Base-by-base conservation (phyloP, 1,284 basidiomycete genomes). In the Vanrija sp. region DNA sequence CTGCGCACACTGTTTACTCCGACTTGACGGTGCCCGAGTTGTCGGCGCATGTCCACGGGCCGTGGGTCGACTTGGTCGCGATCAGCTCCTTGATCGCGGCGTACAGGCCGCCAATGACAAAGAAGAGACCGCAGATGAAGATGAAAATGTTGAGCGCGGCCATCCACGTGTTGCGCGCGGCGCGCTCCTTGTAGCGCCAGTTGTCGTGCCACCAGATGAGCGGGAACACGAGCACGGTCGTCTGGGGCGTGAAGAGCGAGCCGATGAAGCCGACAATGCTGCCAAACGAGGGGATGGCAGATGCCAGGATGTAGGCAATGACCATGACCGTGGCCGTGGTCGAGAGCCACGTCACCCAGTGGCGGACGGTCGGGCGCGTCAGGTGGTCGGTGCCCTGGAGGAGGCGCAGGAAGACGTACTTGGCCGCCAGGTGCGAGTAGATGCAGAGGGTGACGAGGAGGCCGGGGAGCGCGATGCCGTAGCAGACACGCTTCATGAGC, bases 381-480 rank as follows among this genome's bases (percentile, higher is more conserved):
- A 72, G 61, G 59, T 72, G 65, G 14, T 54, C 37, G 18, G 59
- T 61, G 24, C 64, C 64, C 41, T 60, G 60, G 41, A 72, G 57
- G 10, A 66, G 22, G 25, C 66, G 60, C 1, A 72, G 58, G 37
- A 72, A 66, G 49, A 67, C 49, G 57, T 61, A 72, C 49, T 70
- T 71, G 38, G 66, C 64, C 9, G 66, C 64, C 47, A 70, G 56
- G 35, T 55, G 47, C 24, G 27, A 54, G 47, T 35, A 31, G 20
- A 49, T 22, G 27, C 10, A 14, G 5, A 20, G 14, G 6, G 19
- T 55, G 20, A 66, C 63, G 18, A 69, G 39, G 8, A 76, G 51
- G 3, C 63, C 66, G 1, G 65, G 67, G 3, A 73, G 22, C 6
- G 69, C 67, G 20, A 75, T 50, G 5, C 69, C 70, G 55, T 72